phyloP scores from a whole-genome alignment of 768 basidiomycete species.

The Russula compacta region DNA sequence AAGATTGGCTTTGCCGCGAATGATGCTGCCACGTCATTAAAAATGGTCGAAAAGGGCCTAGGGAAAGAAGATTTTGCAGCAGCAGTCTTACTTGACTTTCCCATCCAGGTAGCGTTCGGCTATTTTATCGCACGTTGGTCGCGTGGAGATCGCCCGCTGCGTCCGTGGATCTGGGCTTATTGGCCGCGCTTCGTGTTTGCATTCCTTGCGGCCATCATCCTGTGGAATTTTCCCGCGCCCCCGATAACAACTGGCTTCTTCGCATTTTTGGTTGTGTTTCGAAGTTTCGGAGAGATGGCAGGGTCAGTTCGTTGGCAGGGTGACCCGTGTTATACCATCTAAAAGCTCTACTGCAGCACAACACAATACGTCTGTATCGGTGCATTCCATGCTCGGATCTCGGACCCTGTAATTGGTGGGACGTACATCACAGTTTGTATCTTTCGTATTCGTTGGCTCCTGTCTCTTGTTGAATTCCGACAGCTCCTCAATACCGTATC shows the following conservation, averaged over 20 bases:
- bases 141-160: conserved; percentile 64
- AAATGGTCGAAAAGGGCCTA: conserved; percentile 95
- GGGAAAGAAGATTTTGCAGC: conserved; percentile 90
- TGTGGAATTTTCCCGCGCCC: conserved; percentile 75
- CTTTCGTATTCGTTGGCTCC: neutral
- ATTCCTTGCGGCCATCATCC: conserved; percentile 61
- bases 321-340: conserved; percentile 7
- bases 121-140: conserved; percentile 93
- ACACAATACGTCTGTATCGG: conserved; percentile 97
- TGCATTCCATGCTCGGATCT: conserved; percentile 93
- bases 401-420: conserved; percentile 94
- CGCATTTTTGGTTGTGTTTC: conserved; percentile 65
- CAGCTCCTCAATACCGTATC: conserved; percentile 91
- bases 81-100: conserved; percentile 92
- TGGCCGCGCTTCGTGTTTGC: conserved; percentile 78
- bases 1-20: conserved; percentile 94
- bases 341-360: conserved; percentile 43
- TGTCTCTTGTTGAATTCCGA: conserved; percentile 1
- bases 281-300: conserved; percentile 75
- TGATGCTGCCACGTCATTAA: conserved; percentile 84
- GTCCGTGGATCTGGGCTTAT: conserved; percentile 87
- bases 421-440: conserved; percentile 94
- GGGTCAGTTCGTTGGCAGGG: conserved; percentile 42
- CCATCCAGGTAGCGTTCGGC: conserved; percentile 90
- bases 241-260: conserved; percentile 75